phyloP scores from a whole-genome alignment of 2,329 filamentous ascomycete genomes.

The Trichoderma koningiopsis region DNA sequence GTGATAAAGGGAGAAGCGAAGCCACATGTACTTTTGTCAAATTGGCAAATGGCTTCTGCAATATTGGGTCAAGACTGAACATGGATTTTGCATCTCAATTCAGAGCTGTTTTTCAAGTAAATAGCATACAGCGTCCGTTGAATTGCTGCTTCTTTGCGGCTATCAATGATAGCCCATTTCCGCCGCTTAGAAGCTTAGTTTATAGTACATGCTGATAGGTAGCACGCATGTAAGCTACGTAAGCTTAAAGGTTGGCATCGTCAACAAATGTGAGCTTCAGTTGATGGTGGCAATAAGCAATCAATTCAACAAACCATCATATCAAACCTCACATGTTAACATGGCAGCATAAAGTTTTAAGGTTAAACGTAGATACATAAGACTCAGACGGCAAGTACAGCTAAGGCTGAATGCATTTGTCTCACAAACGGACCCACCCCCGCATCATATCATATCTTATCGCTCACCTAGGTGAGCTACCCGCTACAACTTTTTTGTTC shows the following conservation, averaged over 20 bases:
- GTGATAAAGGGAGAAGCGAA: background rate
- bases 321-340: background rate
- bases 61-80: background rate
- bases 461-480: slow-evolving; percentile 37
- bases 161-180: background rate
- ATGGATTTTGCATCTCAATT: background rate
- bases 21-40: background rate
- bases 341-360: background rate
- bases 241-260: background rate
- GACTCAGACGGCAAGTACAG: background rate
- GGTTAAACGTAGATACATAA: background rate
- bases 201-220: background rate
- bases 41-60: background rate
- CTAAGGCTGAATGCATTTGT: background rate
- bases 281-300: background rate
- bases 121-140: background rate
- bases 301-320: background rate
- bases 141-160: background rate
- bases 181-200: background rate
- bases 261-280: background rate
- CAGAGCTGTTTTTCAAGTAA: background rate
- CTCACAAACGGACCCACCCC: slow-evolving; percentile 25
- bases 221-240: background rate
- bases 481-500: slow-evolving; percentile 29
- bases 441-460: slow-evolving; percentile 40